Percentiles rank a stretch among this genome's conserved stretches.
These are phyloP conservation scores for Plasmodium vinckei DNA, from an alignment of 169 alveolate genomes.

Conservation along the genomic window DNA sequence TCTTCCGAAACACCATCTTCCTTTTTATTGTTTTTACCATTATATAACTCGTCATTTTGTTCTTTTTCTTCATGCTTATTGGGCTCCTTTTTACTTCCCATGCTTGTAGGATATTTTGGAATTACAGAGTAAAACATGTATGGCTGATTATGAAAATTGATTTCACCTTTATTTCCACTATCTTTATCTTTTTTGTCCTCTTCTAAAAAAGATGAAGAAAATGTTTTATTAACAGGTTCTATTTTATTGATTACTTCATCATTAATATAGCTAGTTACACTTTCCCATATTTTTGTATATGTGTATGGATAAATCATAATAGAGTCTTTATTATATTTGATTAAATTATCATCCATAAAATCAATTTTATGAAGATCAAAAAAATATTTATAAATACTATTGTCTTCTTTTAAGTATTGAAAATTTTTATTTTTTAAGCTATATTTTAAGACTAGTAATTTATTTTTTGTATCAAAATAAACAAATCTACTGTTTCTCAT, in stretches of 20 bases:
- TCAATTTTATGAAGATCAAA: slow-evolving; percentile 45
- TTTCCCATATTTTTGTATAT: slow-evolving; percentile 71
- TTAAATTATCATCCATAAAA: slow-evolving; percentile 43
- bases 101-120: slow-evolving; percentile 45
- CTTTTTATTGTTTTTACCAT: not conserved
- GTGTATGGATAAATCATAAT: slow-evolving; percentile 68
- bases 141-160: slow-evolving; percentile 56
- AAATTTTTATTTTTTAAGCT: slow-evolving; percentile 37
- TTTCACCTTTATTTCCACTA: slow-evolving; percentile 24
- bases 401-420: slow-evolving; percentile 39
- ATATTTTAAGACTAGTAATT: slow-evolving; percentile 68
- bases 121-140: slow-evolving; percentile 75
- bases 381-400: slow-evolving; percentile 60
- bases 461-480: slow-evolving; percentile 64
- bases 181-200: slow-evolving; percentile 9
- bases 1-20: not conserved
- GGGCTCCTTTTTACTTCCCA: not conserved
- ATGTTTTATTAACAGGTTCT: slow-evolving; percentile 76
- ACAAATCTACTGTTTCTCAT: slow-evolving; percentile 72
- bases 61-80: slow-evolving; percentile 12
- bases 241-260: slow-evolving; percentile 75
- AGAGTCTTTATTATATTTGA: slow-evolving; percentile 44
- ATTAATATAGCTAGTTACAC: slow-evolving; percentile 71
- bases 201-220: slow-evolving; percentile 69
- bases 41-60: not conserved